Base-by-base conservation (phyloP, 2,329 filamentous ascomycete species). In the Talaromyces sp. region DNA sequence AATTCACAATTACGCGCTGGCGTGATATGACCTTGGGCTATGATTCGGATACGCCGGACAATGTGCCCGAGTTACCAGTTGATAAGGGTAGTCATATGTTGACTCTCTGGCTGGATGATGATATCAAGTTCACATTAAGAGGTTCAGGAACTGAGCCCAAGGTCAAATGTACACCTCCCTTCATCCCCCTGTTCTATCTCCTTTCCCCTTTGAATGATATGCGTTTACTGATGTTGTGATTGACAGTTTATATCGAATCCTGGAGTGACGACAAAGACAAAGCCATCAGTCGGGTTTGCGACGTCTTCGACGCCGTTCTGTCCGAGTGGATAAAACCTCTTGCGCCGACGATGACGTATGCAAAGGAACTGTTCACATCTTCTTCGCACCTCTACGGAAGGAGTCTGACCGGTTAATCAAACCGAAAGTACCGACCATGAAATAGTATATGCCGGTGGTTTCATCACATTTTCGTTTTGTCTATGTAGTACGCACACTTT, bases 141-240 rank as follows among this genome's bases (percentile, higher is more conserved):
- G 86, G 83, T 1, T 88, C 86, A 2, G 87, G 87, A 1, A 89
- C 87, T 1, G 87, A 89, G 73, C 87, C 87, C 0, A 89, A 89
- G 79, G 87, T 89, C 67, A 89, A 89, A 71, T 74, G 81, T 83
- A 60, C 35, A 8, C 10, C 22, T 24, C 35, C n/a, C 37, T 33
- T 5, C 35, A 37, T 37, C 35, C 35, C 31, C 45, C 10, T 14
- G 14, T 50, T 37, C 47, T 7, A 5, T 37, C 1, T 3, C 39
- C 43, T 3, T 11, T 3, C 24, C 27, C 24, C 31, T 2, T 41
- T 4, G 19, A 22, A n/a, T 9, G 14, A n/a, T 9, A 3, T 58
- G 14, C 9, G 24, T 54, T n/a, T 45, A n/a, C 41, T 64, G 13
- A 59, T 47, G 50, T 22, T 14, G 8, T 24, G 33, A 6, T 45